Evolutionary conservation across 2,329 filamentous ascomycete species (phyloP), one percentile per base, ranked within the genome.

Genomic region (Fusarium subglutinans): DNA sequence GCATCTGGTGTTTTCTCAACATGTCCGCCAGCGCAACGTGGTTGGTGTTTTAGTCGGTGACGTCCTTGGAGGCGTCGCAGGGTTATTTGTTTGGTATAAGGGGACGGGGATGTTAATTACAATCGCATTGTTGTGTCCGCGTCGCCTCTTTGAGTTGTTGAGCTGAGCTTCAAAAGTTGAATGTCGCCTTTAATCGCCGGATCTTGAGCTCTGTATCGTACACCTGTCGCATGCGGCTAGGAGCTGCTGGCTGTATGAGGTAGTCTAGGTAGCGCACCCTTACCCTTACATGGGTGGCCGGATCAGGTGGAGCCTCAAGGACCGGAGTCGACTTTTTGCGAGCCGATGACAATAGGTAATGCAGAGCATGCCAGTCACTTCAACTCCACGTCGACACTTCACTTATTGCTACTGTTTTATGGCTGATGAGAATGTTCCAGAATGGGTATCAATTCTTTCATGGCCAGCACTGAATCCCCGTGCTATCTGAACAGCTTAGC

Each of bases 1-100:
- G 83, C 85, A 87, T 85, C 81, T 81, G 83, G 67, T 76, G 74
- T 72, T 71, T 73, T 63, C 73, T 79, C 78, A 82, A 77, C 80
- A 81, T 82, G 71, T 80, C 78, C 70, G 72, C 71, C 65, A 57
- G 67, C 69, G 72, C 63, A 73, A 63, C 63, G 63, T 69, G 56
- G 56, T 65, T 62, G 67, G 59, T 65, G 59, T 59, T 69, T 74
- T 59, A 64, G 51, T 72, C 33, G 58, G 63, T 66, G 72, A 70
- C 66, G 56, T 70, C 74, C 55, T 64, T 35, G 28, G 47, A 58
- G 58, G 66, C 67, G 66, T 75, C 65, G 64, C 50, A 66, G 38
- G 56, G 20, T 56, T 60, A 24, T 48, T 74, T 53, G 51, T 54
- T 66, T 30, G 56, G 40, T 41, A 41, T 24, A 50, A 38, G 30